Percentiles rank a stretch among this genome's conserved stretches.
Conservation (phyloP, 2,329 filamentous ascomycete species). For the Pestalotiopsis sp. region DNA sequence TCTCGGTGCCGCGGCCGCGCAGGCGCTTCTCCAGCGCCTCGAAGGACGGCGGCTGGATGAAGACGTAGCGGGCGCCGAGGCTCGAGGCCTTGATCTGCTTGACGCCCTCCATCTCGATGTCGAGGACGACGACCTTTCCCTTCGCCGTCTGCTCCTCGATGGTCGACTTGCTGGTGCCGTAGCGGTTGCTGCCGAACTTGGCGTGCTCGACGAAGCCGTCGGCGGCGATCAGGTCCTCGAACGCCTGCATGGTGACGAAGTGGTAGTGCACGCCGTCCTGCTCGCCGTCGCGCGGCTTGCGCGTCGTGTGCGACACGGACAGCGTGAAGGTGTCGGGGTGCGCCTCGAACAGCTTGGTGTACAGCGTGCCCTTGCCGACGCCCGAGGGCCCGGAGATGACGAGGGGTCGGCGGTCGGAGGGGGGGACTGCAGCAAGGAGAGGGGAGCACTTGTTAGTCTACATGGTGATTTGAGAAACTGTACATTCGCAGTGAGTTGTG, state of each 20-base stretch:
- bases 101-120: constrained; percentile 98
- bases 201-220: constrained; percentile 84
- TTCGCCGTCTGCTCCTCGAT: constrained; percentile 74
- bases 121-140: constrained; percentile 78
- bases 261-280: constrained; percentile 79
- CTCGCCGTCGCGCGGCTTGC: constrained; percentile 75
- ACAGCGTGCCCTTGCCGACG: constrained; percentile 80
- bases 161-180: constrained; percentile 81
- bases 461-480: not conserved
- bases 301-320: constrained; percentile 77
- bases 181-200: constrained; percentile 81
- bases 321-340: constrained; percentile 55
- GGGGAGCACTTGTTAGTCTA: not conserved
- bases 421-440: not conserved
- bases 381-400: constrained; percentile 82
- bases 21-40: constrained; percentile 75
- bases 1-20: constrained; percentile 77
- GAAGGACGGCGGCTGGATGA: constrained; percentile 78
- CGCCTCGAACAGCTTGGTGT: constrained; percentile 67
- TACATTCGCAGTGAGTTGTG: too few species aligned
- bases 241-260: constrained; percentile 69
- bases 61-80: constrained; percentile 79
- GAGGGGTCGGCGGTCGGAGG: constrained; percentile 63
- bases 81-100: constrained; percentile 85
- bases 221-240: constrained; percentile 67